These are phyloP conservation scores for Trichoderma asperelloides DNA, from an alignment of 495 filamentous ascomycete species.

Conservation along the genomic window DNA sequence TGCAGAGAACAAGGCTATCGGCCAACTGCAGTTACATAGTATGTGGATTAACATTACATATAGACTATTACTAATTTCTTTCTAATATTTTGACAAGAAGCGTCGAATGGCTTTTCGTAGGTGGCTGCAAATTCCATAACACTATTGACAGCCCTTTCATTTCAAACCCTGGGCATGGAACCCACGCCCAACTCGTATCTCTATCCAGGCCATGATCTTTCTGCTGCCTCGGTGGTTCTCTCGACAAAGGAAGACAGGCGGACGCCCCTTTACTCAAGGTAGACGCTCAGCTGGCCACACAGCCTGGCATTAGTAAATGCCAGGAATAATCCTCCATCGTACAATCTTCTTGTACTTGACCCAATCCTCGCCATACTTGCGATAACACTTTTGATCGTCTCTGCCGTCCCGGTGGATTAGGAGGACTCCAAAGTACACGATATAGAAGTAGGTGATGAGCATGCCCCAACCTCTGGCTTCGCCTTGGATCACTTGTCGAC, in stretches of 20 bases:
- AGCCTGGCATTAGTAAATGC: constrained; percentile 58
- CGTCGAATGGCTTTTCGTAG: background rate
- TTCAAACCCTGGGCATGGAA: background rate
- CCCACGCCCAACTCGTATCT: background rate
- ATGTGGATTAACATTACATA: background rate
- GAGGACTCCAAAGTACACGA: constrained; percentile 85
- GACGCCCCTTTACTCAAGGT: background rate
- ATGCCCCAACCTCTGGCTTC: constrained; percentile 74
- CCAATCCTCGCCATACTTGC: constrained; percentile 94
- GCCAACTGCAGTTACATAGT: background rate
- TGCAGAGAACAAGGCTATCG: background rate
- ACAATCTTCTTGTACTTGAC: constrained; percentile 79
- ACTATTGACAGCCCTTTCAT: background rate
- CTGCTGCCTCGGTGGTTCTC: background rate
- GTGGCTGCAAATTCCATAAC: background rate
- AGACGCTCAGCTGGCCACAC: background rate
- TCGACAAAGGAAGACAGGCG: background rate
- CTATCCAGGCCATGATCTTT: background rate
- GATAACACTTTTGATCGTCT: constrained; percentile 86
- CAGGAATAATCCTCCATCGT: constrained; percentile 78
- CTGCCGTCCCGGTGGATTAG: constrained; percentile 84
- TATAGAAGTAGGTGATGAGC: constrained; percentile 88
- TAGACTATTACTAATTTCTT: background rate
- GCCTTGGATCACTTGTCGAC: constrained; percentile 56
- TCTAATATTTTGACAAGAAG: background rate